Conservation (phyloP, 2,329 filamentous ascomycete genomes). For the Nakataea oryzae region DNA sequence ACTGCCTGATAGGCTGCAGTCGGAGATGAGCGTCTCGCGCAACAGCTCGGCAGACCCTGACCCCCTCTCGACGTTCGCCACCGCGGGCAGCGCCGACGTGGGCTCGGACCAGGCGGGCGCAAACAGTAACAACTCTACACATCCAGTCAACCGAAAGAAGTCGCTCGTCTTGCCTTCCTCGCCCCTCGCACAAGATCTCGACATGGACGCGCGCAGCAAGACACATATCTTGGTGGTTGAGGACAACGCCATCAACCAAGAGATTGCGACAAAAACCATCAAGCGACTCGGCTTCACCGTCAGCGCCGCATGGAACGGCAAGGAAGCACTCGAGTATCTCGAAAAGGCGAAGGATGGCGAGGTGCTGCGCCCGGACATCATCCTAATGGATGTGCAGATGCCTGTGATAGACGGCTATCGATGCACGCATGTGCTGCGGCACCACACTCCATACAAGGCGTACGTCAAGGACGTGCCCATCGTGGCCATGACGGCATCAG, state of each 20-base stretch:
- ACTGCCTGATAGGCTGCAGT: slow-evolving; percentile 57
- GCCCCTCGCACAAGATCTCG: slow-evolving; percentile 33
- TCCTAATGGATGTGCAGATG: slow-evolving; percentile 73
- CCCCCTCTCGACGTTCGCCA: slow-evolving; percentile 20
- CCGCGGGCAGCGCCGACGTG: neutral
- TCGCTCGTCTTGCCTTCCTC: slow-evolving; percentile 14
- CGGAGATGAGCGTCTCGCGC: slow-evolving; percentile 53
- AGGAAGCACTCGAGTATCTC: slow-evolving; percentile 68
- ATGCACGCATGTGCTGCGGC: slow-evolving; percentile 63
- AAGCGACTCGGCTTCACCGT: slow-evolving; percentile 63
- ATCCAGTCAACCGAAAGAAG: slow-evolving; percentile 10
- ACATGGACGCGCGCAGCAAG: slow-evolving; percentile 46
- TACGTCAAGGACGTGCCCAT: slow-evolving; percentile 46
- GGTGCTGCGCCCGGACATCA: slow-evolving; percentile 56
- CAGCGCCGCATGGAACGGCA: slow-evolving; percentile 64
- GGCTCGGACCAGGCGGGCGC: neutral
- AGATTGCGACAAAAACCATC: slow-evolving; percentile 58
- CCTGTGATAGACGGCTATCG: slow-evolving; percentile 69
- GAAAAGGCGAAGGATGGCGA: slow-evolving; percentile 37
- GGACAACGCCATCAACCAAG: slow-evolving; percentile 46
- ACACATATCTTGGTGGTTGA: slow-evolving; percentile 69
- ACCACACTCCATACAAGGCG: slow-evolving; percentile 53
- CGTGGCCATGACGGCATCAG: slow-evolving; percentile 44
- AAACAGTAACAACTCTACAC: slow-evolving; percentile 14
- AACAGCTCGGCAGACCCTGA: slow-evolving; percentile 49